These are phyloP conservation scores for Meredithiella fracta DNA, from an alignment of 2,329 filamentous ascomycete species.

Conservation along the genomic window DNA sequence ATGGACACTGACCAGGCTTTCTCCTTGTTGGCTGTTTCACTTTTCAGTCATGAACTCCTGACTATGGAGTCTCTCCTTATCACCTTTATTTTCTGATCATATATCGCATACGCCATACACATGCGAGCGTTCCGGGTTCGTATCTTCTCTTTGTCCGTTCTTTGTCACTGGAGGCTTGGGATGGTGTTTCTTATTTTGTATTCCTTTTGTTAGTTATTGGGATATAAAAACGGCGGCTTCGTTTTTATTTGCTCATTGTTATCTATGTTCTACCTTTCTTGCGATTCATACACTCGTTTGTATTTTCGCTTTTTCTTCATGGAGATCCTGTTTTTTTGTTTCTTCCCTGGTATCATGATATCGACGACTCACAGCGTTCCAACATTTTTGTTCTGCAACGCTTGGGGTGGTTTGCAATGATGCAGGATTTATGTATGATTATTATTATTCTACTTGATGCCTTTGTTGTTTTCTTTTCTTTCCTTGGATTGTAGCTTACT, in stretches of 20 bases:
- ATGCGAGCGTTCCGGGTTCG: background rate
- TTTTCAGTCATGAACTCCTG: no score
- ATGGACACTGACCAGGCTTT: background rate
- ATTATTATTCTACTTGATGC: background rate
- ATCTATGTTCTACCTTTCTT: background rate
- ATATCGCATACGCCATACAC: background rate
- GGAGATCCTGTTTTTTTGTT: background rate
- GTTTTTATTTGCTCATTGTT: background rate
- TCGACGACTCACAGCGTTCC: background rate
- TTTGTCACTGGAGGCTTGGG: background rate
- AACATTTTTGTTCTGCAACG: background rate
- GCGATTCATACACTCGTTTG: background rate
- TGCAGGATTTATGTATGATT: conserved; percentile 5
- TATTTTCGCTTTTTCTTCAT: conserved; percentile 2
- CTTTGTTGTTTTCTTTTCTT: background rate
- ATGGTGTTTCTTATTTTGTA: conserved; percentile 3
- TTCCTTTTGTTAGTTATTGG: background rate
- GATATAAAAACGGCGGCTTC: conserved; percentile 5
- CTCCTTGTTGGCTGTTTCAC: background rate
- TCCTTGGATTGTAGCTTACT: background rate
- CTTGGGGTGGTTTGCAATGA: conserved; percentile 5
- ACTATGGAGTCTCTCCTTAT: background rate
- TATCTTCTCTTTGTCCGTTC: background rate
- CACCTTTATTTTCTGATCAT: background rate
- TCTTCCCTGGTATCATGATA: background rate